These are phyloP conservation scores for Thalassiosira tumida DNA, from an alignment of 352 stramenopile species.

Conservation along the genomic window DNA sequence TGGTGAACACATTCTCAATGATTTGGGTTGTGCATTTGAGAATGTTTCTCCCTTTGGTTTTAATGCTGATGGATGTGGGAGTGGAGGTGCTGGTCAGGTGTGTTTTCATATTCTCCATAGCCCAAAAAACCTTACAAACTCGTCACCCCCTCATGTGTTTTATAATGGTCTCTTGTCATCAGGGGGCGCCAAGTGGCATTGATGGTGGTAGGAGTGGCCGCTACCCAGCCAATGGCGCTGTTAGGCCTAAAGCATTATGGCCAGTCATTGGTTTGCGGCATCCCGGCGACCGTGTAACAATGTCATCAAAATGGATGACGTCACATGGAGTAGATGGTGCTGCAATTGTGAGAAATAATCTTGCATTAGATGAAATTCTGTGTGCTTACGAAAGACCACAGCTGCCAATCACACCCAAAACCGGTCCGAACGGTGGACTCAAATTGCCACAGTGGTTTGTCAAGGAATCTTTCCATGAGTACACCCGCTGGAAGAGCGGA, in stretches of 20 bases:
- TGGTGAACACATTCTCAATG: slow-evolving; percentile 98
- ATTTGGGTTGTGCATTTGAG: slow-evolving; percentile 97
- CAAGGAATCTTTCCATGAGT: slow-evolving; percentile 83
- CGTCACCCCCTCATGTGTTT: not conserved
- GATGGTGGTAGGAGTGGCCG: slow-evolving; percentile 84
- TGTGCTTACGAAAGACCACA: slow-evolving; percentile 88
- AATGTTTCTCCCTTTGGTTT: slow-evolving; percentile 92
- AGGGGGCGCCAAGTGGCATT: slow-evolving; percentile 88
- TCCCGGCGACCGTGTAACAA: slow-evolving; percentile 94
- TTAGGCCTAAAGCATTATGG: slow-evolving; percentile 93
- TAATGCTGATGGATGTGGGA: slow-evolving; percentile 90
- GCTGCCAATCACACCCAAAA: slow-evolving; percentile 25
- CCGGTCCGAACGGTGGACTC: not conserved
- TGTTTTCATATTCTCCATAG: slow-evolving; percentile 11
- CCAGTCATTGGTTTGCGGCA: slow-evolving; percentile 97
- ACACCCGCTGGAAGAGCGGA: slow-evolving; percentile 82
- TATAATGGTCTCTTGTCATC: not conserved
- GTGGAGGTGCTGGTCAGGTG: slow-evolving; percentile 88
- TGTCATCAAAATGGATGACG: slow-evolving; percentile 94
- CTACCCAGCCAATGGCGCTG: slow-evolving; percentile 88
- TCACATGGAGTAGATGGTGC: slow-evolving; percentile 87
- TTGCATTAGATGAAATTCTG: slow-evolving; percentile 94
- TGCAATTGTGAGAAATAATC: slow-evolving; percentile 91
- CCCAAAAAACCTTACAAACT: too few species aligned
- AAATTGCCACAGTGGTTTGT: slow-evolving; percentile 89